Conservation (phyloP, 345 rosid genomes). For the Alliaria petiolata region DNA sequence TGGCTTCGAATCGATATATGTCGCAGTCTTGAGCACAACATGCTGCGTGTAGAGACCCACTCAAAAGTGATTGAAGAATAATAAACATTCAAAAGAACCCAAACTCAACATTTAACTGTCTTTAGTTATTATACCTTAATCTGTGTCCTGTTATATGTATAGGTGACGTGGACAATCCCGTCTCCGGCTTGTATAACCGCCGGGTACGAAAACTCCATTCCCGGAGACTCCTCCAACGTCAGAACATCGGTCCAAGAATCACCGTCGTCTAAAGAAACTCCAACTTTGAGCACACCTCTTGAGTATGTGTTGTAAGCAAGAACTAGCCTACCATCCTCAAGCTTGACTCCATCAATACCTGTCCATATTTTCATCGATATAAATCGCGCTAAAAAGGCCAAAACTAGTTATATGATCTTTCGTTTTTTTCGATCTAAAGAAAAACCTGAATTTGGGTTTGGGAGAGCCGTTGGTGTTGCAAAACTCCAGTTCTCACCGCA, state of each 20-base stretch:
- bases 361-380: neutral
- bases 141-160: conserved; percentile 80
- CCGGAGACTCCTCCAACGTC: conserved; percentile 58
- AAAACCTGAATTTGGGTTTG: conserved; percentile 96
- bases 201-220: conserved; percentile 88
- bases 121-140: conserved; percentile 54
- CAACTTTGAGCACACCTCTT: conserved; percentile 76
- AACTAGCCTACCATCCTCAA: conserved; percentile 58
- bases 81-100: conserved; percentile 1
- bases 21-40: conserved; percentile 22
- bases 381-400: neutral
- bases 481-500: conserved; percentile 69
- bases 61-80: neutral
- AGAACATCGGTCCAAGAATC: conserved; percentile 69
- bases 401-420: neutral
- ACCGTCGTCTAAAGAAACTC: conserved; percentile 71
- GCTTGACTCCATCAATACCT: conserved; percentile 88
- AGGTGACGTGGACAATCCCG: conserved; percentile 77
- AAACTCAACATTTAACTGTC: conserved; percentile 8
- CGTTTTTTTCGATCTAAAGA: neutral
- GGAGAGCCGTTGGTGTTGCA: conserved; percentile 66
- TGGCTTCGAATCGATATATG: conserved; percentile 2
- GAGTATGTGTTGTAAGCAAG: conserved; percentile 83
- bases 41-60: conserved; percentile 24
- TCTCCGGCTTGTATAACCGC: conserved; percentile 78